Evolutionary conservation across 495 filamentous ascomycete species (phyloP), one percentile per base, ranked within the genome.

Genomic region (Hyaloscypha bicolor): DNA sequence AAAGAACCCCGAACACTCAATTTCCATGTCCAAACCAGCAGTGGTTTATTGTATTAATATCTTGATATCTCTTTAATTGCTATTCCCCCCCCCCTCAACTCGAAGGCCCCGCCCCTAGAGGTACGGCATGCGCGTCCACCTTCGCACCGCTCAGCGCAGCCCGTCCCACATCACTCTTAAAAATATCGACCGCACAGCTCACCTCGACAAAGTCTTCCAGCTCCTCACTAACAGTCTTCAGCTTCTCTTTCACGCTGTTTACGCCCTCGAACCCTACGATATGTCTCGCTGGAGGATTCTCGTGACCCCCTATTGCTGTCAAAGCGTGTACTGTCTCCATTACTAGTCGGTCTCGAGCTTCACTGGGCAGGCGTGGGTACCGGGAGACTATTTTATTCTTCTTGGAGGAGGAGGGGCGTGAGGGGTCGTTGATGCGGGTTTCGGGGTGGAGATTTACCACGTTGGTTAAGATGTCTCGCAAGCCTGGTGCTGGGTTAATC

Each of bases 211-310:
- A 98, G 65, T 97, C 95, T 76, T 98, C 95, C 48, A 98, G 73
- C 78, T 98, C 95, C 75, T 98, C 94, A 62, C 92, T 96, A 2
- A 97, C 90, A 25, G 93, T 97, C 82, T 96, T 97, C 62, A 99
- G 79, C 79, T 97, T 97, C 81, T 98, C 95, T 71, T 96, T 96
- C 22, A 99, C 93, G 33, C 88, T 90, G 6, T 89, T 86, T 37
- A 94, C 90, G 11, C 92, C 93, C 75, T 98, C 95, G 71, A 91
- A 90, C 2, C 95, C 94, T 0, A 98, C 93, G 67, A 97, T 97
- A 75, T 97, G 94, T 35, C 95, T 82, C 4, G 94, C 93, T 0
- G 95, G 95, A 6, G 95, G 95, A 78, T 97, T 97, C 76, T 96
- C 94, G 77, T 97, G 93, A 0, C 94, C 95, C 0, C 91, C 94